Conservation (phyloP, 208 protist genomes). For the Leishmania guyanensis region DNA sequence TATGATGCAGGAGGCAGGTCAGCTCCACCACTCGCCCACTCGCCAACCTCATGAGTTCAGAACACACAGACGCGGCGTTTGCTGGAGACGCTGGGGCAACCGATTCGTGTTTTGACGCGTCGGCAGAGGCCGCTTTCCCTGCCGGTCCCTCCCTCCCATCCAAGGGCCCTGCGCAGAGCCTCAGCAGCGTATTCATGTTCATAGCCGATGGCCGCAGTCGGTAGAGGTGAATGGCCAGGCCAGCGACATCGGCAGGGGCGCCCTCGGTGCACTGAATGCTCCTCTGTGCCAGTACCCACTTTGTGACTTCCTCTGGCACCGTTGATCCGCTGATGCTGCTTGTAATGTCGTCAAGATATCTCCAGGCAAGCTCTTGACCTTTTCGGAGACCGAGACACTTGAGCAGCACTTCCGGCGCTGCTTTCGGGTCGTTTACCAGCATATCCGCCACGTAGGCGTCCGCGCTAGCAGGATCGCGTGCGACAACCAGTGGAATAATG, state of each 20-base stretch:
- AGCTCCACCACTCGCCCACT: constrained; percentile 4
- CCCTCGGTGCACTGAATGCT: neutral
- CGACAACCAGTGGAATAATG: constrained; percentile 67
- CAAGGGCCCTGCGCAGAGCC: constrained; percentile 29
- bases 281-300: constrained; percentile 6
- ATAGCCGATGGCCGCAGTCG: constrained; percentile 50
- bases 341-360: constrained; percentile 18
- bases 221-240: constrained; percentile 48
- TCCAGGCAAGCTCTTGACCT: constrained; percentile 38
- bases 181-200: constrained; percentile 77
- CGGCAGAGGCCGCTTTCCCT: neutral
- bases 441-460: constrained; percentile 58
- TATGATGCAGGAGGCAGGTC: constrained; percentile 14
- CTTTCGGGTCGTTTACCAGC: constrained; percentile 54
- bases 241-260: constrained; percentile 5
- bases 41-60: constrained; percentile 12
- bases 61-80: neutral
- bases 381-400: constrained; percentile 46
- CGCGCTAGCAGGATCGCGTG: constrained; percentile 43
- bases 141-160: neutral
- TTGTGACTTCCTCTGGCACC: neutral
- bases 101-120: neutral
- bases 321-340: neutral
- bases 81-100: neutral
- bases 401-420: constrained; percentile 69